Base-by-base conservation (phyloP, 2,329 filamentous ascomycete species). In the Stagonosporopsis cucurbitacearum region DNA sequence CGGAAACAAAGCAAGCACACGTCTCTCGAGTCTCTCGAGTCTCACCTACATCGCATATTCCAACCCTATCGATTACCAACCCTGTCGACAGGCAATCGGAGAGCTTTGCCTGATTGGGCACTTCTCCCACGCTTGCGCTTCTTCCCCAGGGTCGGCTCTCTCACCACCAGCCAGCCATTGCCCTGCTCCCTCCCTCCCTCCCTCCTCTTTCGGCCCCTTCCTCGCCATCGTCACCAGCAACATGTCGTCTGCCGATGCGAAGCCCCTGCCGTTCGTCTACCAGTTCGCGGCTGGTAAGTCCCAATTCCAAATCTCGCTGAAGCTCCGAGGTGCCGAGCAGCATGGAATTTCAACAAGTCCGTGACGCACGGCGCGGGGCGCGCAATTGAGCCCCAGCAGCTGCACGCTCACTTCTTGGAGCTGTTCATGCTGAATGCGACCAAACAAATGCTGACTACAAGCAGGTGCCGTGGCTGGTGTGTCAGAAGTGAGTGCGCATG, bases 381-480 rank as follows among this genome's bases (percentile, higher is more conserved):
- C 50, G 44, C 45, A 52, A 47, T 45, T 28, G 39, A 28, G 22
- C 13, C 3, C 11, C 0, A 7, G 20, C 20, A 35, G n/a, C 32
- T 37, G n/a, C 17, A 25, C 25, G 30, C 40, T 28, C 15, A 11
- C 22, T 23, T 42, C 17, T 13, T 8, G 11, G 20, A 19, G 44
- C n/a, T 22, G 13, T 43, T 9, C 30, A 22, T 4, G 17, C 3
- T 7, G 17, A 13, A 8, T 5, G 5, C 11, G 11, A 2, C 59
- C 23, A 65, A 62, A 52, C 3, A 61, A 58, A 66, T 64, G 63
- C 73, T 76, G 58, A 77, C 65, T 55, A 50, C 59, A 45, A 39
- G 33, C 68, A 91, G 88, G 89, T 81, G 95, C 95, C 75, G 90
- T 99, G 75, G 95, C 95, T 74, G 95, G 95, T 83, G 93, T 99